phyloP scores from a whole-genome alignment of 2,329 filamentous ascomycete genomes.

The Diplodia intermedia region DNA sequence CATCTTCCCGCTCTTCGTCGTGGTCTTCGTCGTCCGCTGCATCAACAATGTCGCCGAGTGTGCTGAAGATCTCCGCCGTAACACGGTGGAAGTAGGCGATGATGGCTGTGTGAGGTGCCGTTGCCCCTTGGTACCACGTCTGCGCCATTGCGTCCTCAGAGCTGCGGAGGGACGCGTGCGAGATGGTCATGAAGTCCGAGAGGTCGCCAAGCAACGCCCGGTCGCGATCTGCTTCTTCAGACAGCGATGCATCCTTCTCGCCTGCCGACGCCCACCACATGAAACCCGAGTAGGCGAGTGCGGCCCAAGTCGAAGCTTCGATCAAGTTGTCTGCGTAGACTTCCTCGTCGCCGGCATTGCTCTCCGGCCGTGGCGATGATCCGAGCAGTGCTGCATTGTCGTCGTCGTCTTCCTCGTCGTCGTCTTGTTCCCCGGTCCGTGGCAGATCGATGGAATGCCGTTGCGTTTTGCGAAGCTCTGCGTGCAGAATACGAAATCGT shows the following conservation, averaged over 20 bases:
- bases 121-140: slow-evolving; percentile 30
- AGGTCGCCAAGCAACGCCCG: slow-evolving; percentile 53
- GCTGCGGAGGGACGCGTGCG: slow-evolving; percentile 47
- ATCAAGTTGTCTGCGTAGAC: slow-evolving; percentile 51
- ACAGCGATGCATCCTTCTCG: slow-evolving; percentile 66
- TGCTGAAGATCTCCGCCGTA: slow-evolving; percentile 69
- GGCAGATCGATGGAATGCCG: slow-evolving; percentile 38
- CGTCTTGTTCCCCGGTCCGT: slow-evolving; percentile 37
- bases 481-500: slow-evolving; percentile 61
- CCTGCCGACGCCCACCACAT: slow-evolving; percentile 91
- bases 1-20: slow-evolving; percentile 46
- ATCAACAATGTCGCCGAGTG: slow-evolving; percentile 68
- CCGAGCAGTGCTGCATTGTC: slow-evolving; percentile 43
- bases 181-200: slow-evolving; percentile 41
- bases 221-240: slow-evolving; percentile 62
- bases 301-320: slow-evolving; percentile 68
- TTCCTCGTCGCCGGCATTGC: slow-evolving; percentile 26
- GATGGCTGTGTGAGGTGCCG: slow-evolving; percentile 69
- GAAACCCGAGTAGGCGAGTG: slow-evolving; percentile 80
- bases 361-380: slow-evolving; percentile 2
- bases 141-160: slow-evolving; percentile 54
- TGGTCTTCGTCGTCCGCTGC: slow-evolving; percentile 51
- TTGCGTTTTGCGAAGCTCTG: slow-evolving; percentile 45
- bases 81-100: slow-evolving; percentile 84
- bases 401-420: slow-evolving; percentile 45